Base-by-base conservation (phyloP, 352 stramenopile species). In the Globisporangium nagaii region DNA sequence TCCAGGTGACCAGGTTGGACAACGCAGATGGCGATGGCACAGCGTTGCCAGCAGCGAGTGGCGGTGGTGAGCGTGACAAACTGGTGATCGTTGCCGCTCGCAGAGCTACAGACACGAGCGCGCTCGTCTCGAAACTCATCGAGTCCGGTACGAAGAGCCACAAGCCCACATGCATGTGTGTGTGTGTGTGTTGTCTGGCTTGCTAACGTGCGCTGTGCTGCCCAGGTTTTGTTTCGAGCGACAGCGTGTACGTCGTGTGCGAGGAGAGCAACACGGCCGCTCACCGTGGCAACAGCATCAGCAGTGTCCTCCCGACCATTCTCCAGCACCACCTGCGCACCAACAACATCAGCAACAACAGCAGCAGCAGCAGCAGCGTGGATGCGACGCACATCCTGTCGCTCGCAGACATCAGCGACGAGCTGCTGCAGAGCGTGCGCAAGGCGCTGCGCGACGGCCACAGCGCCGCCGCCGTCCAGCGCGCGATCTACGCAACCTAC, bases 391-490 rank as follows among this genome's bases (percentile, higher is more conserved):
- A 25, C 20, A 35, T 58, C 31, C 53, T 88, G 7, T 90, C 79
- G 20, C 36, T 87, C 11, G 63, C 66, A 2, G 78, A 88, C 47
- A 56, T 78, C 11, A 73, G 60, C 20, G 80, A 91, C 51, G 43
- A 61, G 13, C 66, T 81, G 9, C 56, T 91, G 5, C 74, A 86
- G 54, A 53, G 51, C 2, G 67, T 89, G 20, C 80, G 80, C 40
- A 46, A 70, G 43, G 55, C 74, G 24, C n/a, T 87, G 35, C 73
- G 75, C 1, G 53, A 55, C 19, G 74, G 68, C 1, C 45, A 43
- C n/a, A 39, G 58, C 1, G 22, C 62, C 1, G 47, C 49, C 0
- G 30, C 30, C 11, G 71, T 89, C 31, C 80, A 91, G 31, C 53
- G 41, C n/a, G 55, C 50, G n/a, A 49, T 84, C 17, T 71, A 77